Evolutionary conservation across 805 yeast species (phyloP), one percentile per base, ranked within the genome.

Genomic region (Cyberlindnera euphorbiiphila): DNA sequence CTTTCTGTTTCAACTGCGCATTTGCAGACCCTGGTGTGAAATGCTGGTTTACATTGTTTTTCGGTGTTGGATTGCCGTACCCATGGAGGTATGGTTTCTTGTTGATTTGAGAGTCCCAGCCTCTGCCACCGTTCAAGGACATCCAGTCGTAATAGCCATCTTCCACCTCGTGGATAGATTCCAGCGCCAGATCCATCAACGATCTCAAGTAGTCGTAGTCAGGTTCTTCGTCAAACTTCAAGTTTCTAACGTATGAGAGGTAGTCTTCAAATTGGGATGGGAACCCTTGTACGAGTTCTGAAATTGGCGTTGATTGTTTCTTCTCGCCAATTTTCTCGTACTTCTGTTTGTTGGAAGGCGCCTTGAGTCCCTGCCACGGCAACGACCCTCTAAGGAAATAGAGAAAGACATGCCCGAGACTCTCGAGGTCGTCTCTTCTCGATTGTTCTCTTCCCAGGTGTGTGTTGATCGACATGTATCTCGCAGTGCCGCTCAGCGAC

Each of bases 331-430:
- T 93, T 61, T 88, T 89, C 62, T 93, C 98, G 64, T 93, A 93
- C 66, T 93, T 93, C 55, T 87, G 96, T 65, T 93, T 91, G 70
- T 93, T 93, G 27, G 96, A 89, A 49, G 96, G 96, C 6, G 98
- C 98, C 62, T 93, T 91, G 50, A 93, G 72, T 18, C 98, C 98
- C 69, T 93, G 98, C 98, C 98, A 93, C 45, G 98, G 98, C 56
- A 93, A 70, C 42, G 86, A 85, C 31, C 98, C 98, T 53, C 95
- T 77, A 49, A 91, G 64, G 63, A 93, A 93, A 65, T 93, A 93
- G 69, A 93, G 85, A 57, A 93, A 87, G 8, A 93, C 98, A 62
- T 93, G 97, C 23, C 97, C 98, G 57, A 93, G 71, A 39, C 95
- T 86, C 67, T 93, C 98, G 57, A 93, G 74, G 64, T 93, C 98